Base-by-base conservation (phyloP, 2,329 filamentous ascomycete species). In the Cladosporium sp. region DNA sequence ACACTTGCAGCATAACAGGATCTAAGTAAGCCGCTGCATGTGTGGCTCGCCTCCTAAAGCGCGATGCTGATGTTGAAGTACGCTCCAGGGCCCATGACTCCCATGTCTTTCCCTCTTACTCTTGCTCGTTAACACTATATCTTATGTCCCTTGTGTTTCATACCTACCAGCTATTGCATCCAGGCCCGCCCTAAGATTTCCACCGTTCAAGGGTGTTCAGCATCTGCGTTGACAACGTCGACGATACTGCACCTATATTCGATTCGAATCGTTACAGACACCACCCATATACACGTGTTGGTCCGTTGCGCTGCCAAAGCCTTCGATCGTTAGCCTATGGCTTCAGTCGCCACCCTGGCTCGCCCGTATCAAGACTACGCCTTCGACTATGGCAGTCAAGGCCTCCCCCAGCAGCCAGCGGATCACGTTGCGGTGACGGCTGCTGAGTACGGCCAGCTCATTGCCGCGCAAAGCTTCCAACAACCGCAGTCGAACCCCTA, bases 301-400 rank as follows among this genome's bases (percentile, higher is more conserved):
- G 42, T 28, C 22, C 22, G 42, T 43, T 32, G 42, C n/a, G 16
- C 19, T 22, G 42, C 42, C 22, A 14, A 32, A 43, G 42, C 42
- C 42, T 11, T 43, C 19, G 16, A 14, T 14, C 19, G 33, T 28
- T 13, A 16, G 9, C 35, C 16, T 14, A 50, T 50, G 48, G 48
- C 40, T 50, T 37, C 40, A 43, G 48, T 50, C 66, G 73, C 73
- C 73, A 74, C 67, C 66, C 72, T 76, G 72, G 73, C 73, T 71
- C 71, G 65, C 61, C 63, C 72, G 54, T 68, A 72, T 67, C 68
- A 72, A 68, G 71, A 72, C 64, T 71, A 68, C 61, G 68, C 68
- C 66, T 72, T 74, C 69, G 70, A 73, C 68, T 74, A 74, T 69
- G 63, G 58, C 59, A 67, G 69, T 62, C 68, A 68, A 68, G 70